Evolutionary conservation across 1,284 basidiomycete genomes (phyloP).

Genomic region (Trametes polyzona): DNA sequence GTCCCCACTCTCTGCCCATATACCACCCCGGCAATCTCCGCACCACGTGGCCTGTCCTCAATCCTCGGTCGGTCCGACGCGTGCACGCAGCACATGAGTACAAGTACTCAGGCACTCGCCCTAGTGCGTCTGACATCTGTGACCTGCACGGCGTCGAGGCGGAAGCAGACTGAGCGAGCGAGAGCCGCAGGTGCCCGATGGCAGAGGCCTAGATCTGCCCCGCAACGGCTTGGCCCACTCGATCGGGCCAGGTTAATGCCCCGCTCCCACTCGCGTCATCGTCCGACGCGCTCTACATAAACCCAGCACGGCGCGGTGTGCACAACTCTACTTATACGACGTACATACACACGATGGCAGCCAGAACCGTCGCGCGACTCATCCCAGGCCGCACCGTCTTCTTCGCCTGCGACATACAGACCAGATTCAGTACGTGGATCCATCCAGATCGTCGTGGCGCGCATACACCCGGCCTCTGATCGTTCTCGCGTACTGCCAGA

Average conservation of each 20-base stretch:
- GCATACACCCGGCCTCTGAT: constrained; percentile 1
- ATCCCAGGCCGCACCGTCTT: constrained; percentile 59
- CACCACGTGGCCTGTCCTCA: constrained; percentile 1
- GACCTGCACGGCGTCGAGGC: too few relatives aligned
- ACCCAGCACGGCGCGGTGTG: not conserved
- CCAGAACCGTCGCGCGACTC: constrained; percentile 40
- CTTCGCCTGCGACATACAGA: constrained; percentile 82
- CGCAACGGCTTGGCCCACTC: not conserved
- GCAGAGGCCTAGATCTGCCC: not conserved
- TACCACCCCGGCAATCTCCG: constrained; percentile 22
- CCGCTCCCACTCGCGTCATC: not conserved
- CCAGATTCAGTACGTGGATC: constrained; percentile 66
- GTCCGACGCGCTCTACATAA: not conserved
- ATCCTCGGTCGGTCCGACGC: not conserved
- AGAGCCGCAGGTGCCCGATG: too few relatives aligned
- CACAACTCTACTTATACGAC: too few relatives aligned
- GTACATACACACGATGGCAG: constrained; percentile 24
- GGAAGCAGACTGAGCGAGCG: too few relatives aligned
- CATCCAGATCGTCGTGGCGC: not conserved
- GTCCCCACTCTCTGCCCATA: too few relatives aligned
- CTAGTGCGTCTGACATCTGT: not conserved
- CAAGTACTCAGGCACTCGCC: too few relatives aligned
- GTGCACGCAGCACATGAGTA: not conserved
- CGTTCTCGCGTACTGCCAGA: constrained; percentile 36
- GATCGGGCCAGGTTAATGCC: not conserved